Evolutionary conservation across 345 rosid species (phyloP), one percentile per base, ranked within the genome.

Genomic region (Boechera stricta): DNA sequence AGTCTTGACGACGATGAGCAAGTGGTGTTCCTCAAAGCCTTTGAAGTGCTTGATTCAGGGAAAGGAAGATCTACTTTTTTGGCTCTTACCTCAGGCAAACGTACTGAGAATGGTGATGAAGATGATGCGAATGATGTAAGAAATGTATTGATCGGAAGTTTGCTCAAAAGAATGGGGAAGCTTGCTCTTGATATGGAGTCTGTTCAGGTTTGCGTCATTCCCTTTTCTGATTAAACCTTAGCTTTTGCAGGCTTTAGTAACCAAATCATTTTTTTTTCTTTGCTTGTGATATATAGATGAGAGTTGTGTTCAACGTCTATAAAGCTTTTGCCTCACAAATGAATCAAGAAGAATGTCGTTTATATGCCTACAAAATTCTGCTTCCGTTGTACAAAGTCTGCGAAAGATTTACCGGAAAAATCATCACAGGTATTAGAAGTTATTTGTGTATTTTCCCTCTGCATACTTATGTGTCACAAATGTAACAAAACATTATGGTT

Each of bases 341-440:
- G 57, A 69, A 61, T 72, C 83, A 72, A 66, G 91, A 82, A 21
- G 85, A 86, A 49, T 85, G 81, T 18, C 73, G 69, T 67, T 84
- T 39, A 45, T 86, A 87, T 60, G 96, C 87, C 53, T 75, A 9
- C 60, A 81, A 81, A 65, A 87, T 95, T 81, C 82, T 95, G 65
- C 81, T 89, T 24, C 93, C 97, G 0, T 57, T 91, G 67, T 95
- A 88, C 84, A 95, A 95, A 89, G 89, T 95, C 33, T 87, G 85
- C n/a, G 96, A 95, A 87, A 96, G 94, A 72, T 88, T 74, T 77
- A 76, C 98, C 6, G 99, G 97, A 63, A 92, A 86, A 79, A 80
- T 81, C 74, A 80, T 92, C 57, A 52, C 85, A 35, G 97, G 98
- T 92, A 64, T 72, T 85, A 72, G n/a, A 51, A 57, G 66, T 21